These are phyloP conservation scores for Calocybe gambosa DNA, from an alignment of 1,284 basidiomycete species.

Conservation along the genomic window DNA sequence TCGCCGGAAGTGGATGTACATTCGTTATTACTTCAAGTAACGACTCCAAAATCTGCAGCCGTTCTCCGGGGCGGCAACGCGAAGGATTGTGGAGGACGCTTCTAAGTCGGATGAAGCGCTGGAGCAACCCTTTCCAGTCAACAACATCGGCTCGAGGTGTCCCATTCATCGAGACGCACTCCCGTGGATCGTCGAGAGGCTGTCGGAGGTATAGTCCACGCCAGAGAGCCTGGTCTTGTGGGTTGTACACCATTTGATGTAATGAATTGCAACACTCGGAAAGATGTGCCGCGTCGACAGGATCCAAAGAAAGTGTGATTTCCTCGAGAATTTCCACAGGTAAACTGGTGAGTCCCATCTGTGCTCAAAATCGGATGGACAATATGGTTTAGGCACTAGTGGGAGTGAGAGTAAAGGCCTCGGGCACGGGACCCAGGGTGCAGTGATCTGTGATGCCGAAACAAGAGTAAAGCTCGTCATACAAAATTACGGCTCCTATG, in stretches of 20 bases:
- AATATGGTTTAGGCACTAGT: too few relatives aligned
- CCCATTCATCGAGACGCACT: slow-evolving; percentile 40
- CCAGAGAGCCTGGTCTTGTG: slow-evolving; percentile 48
- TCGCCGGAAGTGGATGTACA: slow-evolving; percentile 29
- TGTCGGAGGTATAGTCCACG: slow-evolving; percentile 47
- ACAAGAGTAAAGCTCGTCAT: too few relatives aligned
- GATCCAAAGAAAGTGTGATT: slow-evolving; percentile 47
- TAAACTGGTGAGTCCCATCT: slow-evolving; percentile 23
- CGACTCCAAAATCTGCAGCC: slow-evolving; percentile 36
- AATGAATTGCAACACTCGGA: slow-evolving; percentile 44
- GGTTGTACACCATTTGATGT: slow-evolving; percentile 38
- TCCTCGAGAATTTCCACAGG: slow-evolving; percentile 55
- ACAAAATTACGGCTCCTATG: too few relatives aligned
- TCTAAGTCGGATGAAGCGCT: slow-evolving; percentile 45
- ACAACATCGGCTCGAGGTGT: slow-evolving; percentile 24
- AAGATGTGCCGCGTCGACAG: slow-evolving; percentile 44
- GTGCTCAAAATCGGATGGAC: too few relatives aligned
- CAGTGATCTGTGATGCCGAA: too few relatives aligned
- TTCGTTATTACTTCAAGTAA: slow-evolving; percentile 41
- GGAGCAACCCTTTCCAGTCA: slow-evolving; percentile 50
- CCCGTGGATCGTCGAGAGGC: slow-evolving; percentile 53
- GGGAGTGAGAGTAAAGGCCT: too few relatives aligned
- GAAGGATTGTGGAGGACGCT: slow-evolving; percentile 32
- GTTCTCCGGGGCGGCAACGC: slow-evolving; percentile 36
- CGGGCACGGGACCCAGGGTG: too few relatives aligned